Evolutionary conservation across 768 basidiomycete genomes (phyloP), one percentile per base, ranked within the genome.

Genomic region (Pleurotus platypus): DNA sequence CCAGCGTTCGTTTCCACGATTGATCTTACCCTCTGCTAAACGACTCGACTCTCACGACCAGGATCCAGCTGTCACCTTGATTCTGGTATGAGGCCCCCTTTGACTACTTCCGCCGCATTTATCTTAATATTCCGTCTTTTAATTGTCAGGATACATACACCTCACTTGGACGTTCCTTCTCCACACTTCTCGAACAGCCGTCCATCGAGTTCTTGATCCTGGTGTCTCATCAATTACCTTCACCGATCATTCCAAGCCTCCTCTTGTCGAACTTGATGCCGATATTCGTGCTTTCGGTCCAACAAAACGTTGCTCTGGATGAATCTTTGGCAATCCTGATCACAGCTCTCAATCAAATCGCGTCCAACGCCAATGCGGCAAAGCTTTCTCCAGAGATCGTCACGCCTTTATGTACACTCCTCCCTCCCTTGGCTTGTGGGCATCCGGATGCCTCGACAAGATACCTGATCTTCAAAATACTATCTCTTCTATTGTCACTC

Each of bases 311-410:
- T 26, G 73, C 78, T 2, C 65, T 89, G 16, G 86, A 88, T 61
- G 85, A 87, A 63, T 70, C 80, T 1, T 69, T 90, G n/a, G 76
- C 82, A 12, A 61, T 87, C 48, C 75, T 90, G 6, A 67, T 87
- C 3, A 66, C 64, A 38, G 57, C 66, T 9, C 66, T 80, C 2
- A 64, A 69, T 57, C 61, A 63, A 18, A 58, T 61, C 11, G 61
- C 66, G 43, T 61, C 57, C 13, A 40, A 58, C n/a, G 15, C 50
- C 15, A 58, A 60, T 4, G 60, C 60, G 1, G 56, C 59, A 12
- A 57, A 68, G 43, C 68, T 78, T 8, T 66, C 80, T 2, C 69
- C 75, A 4, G 82, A 85, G 2, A 64, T 83, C 1, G 67, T 78
- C 4, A 62, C 72, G 3, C 78, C 83, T 2, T 73, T 89, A 1